Base-by-base conservation (phyloP, 139 green algal species). In the Haematococcus sp. region DNA sequence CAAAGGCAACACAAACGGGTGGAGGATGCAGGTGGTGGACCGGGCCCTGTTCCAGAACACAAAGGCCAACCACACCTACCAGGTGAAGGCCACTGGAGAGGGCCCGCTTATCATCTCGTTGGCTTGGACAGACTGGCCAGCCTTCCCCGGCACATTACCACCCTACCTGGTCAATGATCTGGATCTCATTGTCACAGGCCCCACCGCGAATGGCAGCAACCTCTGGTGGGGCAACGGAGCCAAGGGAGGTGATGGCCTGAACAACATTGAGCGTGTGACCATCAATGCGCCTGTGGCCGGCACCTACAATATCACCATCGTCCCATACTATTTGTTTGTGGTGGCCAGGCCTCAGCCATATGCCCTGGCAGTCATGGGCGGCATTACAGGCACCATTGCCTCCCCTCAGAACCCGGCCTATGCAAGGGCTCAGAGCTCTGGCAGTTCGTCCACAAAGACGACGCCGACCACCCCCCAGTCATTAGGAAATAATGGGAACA, bases 91-190 rank as follows among this genome's bases (percentile, higher is more conserved):
- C 4, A 65, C 58, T 34, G 58, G 58, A 4, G n/a, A 40, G 58
- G 58, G 58, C 3, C 58, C 58, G 2, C 25, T 65, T 2, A 65
- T 65, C 58, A 30, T 65, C 11, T 35, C 58, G 9, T 22, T 65
- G 23, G 58, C 30, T 2, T 65, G 30, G n/a, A 40, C 17, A n/a
- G 58, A 65, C 25, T 65, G 30, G n/a, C 58, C 58, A 13, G 58
- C 58, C 17, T 40, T 22, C 58, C 58, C 58, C 25, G 34, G 34
- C 34, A n/a, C 7, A 7, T 11, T 65, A 3, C 58, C 7, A 30
- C 58, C 58, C n/a, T 16, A 35, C 9, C 58, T 65, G 11, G 58
- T 65, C 23, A 65, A 65, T 65, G 58, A 65, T n/a, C 11, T 65
- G 58, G 58, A 65, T n/a, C 58, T 65, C 3, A 33, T 40, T 40